These are phyloP conservation scores for Stereocaulon alpinum DNA, from an alignment of 495 filamentous ascomycete species.

Conservation along the genomic window DNA sequence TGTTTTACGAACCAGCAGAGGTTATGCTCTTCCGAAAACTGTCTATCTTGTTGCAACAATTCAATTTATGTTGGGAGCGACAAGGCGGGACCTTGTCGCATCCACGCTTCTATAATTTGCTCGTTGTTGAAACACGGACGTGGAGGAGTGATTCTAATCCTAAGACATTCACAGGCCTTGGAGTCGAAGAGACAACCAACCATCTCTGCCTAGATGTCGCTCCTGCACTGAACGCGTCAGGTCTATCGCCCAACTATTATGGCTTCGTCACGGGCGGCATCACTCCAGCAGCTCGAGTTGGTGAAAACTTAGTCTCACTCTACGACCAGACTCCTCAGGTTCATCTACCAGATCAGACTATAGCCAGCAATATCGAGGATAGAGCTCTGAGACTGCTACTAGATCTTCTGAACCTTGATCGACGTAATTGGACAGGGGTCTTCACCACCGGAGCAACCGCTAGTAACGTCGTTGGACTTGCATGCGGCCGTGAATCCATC, in stretches of 20 bases:
- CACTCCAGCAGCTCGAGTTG: conserved; percentile 73
- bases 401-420: conserved; percentile 54
- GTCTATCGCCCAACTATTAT: conserved; percentile 61
- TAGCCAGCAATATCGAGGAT: conserved; percentile 66
- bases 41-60: too few relatives aligned
- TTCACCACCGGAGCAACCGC: conserved; percentile 89
- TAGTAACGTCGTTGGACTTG: conserved; percentile 73
- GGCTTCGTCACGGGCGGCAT: conserved; percentile 80
- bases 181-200: conserved; percentile 33
- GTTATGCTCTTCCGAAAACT: too few relatives aligned
- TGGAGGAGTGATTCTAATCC: too few relatives aligned
- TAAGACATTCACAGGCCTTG: conserved; percentile 17
- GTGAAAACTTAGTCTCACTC: conserved; percentile 67
- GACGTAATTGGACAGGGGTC: conserved; percentile 41
- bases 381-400: conserved; percentile 57
- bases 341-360: conserved; percentile 64
- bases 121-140: too few relatives aligned
- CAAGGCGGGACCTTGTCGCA: too few relatives aligned
- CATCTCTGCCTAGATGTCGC: conserved; percentile 52
- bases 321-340: conserved; percentile 82
- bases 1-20: too few relatives aligned
- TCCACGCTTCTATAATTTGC: too few relatives aligned
- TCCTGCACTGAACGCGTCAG: conserved; percentile 54
- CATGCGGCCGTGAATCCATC: conserved; percentile 62
- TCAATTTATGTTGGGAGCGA: too few relatives aligned